Conservation (phyloP, 169 alveolate genomes). For the Cryptosporidium sp. region DNA sequence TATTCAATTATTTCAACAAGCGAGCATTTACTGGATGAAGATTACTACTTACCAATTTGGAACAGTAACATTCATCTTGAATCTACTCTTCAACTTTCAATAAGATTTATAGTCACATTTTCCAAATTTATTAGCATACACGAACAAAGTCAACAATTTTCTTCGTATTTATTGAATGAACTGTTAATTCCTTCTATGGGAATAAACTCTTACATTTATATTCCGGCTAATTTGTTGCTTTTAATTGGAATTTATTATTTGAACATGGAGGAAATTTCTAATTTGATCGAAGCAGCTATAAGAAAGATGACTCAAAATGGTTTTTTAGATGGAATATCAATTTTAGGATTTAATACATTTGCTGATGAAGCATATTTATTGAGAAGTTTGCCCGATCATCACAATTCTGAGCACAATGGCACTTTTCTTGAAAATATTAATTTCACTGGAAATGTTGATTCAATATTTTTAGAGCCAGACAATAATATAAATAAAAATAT, state of each 20-base stretch:
- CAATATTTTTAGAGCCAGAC: not conserved
- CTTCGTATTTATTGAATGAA: slow-evolving; percentile 20
- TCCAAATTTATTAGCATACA: not conserved
- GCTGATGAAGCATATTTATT: not conserved
- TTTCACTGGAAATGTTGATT: not conserved
- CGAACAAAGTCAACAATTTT: not conserved
- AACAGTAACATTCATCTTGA: slow-evolving; percentile 31
- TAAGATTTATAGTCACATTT: slow-evolving; percentile 31
- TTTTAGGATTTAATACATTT: slow-evolving; percentile 16
- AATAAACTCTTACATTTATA: slow-evolving; percentile 8
- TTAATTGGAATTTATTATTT: slow-evolving; percentile 43
- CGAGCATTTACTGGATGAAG: slow-evolving; percentile 44
- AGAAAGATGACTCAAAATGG: slow-evolving; percentile 32
- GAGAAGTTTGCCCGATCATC: not conserved
- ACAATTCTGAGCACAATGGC: not conserved
- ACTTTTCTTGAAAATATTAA: not conserved
- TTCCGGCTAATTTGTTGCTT: slow-evolving; percentile 28
- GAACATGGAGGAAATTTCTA: not conserved
- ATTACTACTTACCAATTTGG: slow-evolving; percentile 36
- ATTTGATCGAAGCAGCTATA: not conserved
- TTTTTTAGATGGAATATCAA: slow-evolving; percentile 40
- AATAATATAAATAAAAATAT: not conserved
- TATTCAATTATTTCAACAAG: slow-evolving; percentile 56
- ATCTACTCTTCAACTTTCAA: slow-evolving; percentile 32
- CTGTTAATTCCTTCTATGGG: slow-evolving; percentile 32